phyloP scores from a whole-genome alignment of 108 stramenopile genomes.

The Tribonema minus region DNA sequence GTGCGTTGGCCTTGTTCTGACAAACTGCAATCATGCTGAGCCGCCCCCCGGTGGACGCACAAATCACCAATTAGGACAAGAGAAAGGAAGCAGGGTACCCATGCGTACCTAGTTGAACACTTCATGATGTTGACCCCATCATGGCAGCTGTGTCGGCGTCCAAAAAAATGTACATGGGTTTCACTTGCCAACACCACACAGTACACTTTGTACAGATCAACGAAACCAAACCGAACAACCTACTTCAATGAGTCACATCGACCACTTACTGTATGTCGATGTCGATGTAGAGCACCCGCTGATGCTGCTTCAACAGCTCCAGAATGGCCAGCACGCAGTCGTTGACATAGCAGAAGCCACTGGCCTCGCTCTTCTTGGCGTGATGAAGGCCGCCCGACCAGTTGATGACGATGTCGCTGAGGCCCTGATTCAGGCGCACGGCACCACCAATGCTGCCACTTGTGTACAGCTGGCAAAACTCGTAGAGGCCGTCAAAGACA shows the following conservation, averaged over 20 bases:
- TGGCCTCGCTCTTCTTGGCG: conserved; percentile 95
- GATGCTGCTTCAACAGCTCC: conserved; percentile 94
- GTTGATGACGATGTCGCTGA: conserved; percentile 92
- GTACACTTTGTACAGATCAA: background rate
- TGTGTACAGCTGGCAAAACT: conserved; percentile 95
- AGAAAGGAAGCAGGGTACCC: background rate
- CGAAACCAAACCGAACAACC: conserved; percentile 55
- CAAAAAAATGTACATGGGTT: background rate
- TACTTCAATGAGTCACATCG: no score
- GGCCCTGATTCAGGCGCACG: conserved; percentile 81
- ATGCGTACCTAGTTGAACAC: background rate
- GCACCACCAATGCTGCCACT: conserved; percentile 94
- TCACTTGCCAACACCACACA: background rate
- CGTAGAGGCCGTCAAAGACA: conserved; percentile 96
- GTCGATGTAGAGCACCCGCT: conserved; percentile 99
- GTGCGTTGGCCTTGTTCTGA: background rate
- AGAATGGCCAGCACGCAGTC: conserved; percentile 98
- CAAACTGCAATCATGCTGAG: background rate
- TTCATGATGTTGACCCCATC: background rate
- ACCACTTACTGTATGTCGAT: conserved; percentile 99
- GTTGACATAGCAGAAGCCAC: conserved; percentile 99
- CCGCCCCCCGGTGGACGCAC: background rate
- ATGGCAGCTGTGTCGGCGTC: background rate
- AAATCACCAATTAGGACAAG: no score
- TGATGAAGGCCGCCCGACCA: conserved; percentile 99